Evolutionary conservation across 2,329 filamentous ascomycete genomes (phyloP).

Genomic region (Epichloe festucae): DNA sequence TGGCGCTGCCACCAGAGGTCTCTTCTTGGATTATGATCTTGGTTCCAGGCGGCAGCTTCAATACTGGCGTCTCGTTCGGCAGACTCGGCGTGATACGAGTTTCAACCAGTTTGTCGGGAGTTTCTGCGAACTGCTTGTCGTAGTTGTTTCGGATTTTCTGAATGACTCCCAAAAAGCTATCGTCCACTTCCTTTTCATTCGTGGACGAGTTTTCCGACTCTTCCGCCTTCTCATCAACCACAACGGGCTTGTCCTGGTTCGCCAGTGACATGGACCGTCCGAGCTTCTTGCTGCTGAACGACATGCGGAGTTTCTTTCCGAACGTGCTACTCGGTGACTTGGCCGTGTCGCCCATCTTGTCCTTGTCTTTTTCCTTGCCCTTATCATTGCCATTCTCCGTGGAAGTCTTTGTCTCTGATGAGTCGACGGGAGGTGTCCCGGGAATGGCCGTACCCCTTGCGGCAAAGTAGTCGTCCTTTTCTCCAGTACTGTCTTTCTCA

Average conservation of each 20-base stretch:
- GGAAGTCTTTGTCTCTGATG: conserved; percentile 36
- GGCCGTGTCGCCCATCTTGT: conserved; percentile 34
- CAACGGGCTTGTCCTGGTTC: conserved; percentile 56
- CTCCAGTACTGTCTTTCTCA: conserved; percentile 49
- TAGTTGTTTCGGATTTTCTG: conserved; percentile 64
- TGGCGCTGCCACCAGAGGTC: conserved; percentile 55
- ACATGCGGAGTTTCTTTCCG: conserved; percentile 76
- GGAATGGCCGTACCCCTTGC: conserved; percentile 25
- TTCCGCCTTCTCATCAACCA: conserved; percentile 64
- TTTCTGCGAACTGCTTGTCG: conserved; percentile 49
- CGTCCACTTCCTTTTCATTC: conserved; percentile 61
- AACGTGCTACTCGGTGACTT: conserved; percentile 54
- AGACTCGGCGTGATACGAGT: conserved; percentile 56
- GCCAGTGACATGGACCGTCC: conserved; percentile 48
- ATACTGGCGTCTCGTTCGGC: conserved; percentile 60
- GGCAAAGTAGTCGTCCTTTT: conserved; percentile 69
- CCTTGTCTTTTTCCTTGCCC: conserved; percentile 30
- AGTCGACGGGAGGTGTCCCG: conserved; percentile 19
- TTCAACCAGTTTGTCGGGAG: conserved; percentile 41
- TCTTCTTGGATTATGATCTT: conserved; percentile 60
- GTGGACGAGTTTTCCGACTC: conserved; percentile 50
- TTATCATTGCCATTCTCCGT: conserved; percentile 35
- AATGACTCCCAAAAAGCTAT: conserved; percentile 59
- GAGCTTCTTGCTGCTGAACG: conserved; percentile 75
- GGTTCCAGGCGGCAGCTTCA: conserved; percentile 56